Evolutionary conservation across 148 eudicot genomes (phyloP).

Genomic region (Vaccinium vitisidaea): DNA sequence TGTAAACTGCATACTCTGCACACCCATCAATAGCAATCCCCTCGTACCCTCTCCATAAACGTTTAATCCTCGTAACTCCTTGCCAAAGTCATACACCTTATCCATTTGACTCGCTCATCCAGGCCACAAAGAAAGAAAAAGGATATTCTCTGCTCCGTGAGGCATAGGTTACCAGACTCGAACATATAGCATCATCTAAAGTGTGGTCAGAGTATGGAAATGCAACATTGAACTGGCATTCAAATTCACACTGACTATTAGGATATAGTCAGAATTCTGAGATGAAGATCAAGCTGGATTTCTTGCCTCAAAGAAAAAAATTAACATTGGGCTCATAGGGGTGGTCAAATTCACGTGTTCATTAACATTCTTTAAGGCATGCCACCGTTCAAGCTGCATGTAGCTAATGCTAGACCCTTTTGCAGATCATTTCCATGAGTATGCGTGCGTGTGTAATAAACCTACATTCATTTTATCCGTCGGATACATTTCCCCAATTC

Average conservation of each 20-base stretch:
- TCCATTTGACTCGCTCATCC: neutral
- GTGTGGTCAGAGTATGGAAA: neutral
- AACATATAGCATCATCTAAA: neutral
- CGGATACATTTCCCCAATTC: neutral
- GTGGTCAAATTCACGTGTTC: neutral
- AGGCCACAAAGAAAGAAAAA: neutral
- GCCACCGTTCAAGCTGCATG: neutral
- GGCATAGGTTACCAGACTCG: neutral
- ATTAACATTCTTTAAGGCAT: neutral
- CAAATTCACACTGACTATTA: neutral
- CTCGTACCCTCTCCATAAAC: neutral
- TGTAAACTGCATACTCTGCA: neutral
- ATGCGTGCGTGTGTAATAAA: neutral
- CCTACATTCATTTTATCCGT: neutral
- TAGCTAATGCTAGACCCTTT: neutral
- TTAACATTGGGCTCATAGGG: neutral
- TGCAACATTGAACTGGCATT: neutral
- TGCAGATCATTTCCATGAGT: neutral
- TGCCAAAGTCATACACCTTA: neutral
- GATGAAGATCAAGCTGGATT: neutral
- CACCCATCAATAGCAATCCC: neutral
- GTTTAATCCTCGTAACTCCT: slow-evolving; percentile 5
- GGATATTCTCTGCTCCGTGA: neutral
- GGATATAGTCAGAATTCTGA: neutral
- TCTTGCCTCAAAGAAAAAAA: neutral